phyloP scores from a whole-genome alignment of 2,329 filamentous ascomycete species.

The Leptodontidium sp. region DNA sequence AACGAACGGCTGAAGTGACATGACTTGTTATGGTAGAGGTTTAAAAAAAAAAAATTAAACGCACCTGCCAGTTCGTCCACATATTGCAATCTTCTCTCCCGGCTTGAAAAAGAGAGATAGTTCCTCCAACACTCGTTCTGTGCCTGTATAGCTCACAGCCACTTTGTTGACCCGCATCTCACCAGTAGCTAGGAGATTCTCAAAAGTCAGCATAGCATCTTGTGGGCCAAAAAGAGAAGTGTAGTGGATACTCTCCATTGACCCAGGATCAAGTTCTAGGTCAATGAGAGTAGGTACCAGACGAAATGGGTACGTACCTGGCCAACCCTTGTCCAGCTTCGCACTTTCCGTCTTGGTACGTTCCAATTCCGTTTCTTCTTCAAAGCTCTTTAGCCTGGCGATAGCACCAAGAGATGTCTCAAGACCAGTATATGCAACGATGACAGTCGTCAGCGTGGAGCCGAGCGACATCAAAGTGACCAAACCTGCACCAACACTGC shows the following conservation, averaged over 20 bases:
- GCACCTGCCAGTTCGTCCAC: not conserved
- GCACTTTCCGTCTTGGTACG: slow-evolving; percentile 9
- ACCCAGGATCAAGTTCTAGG: no score
- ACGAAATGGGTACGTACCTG: not conserved
- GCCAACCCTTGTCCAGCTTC: slow-evolving; percentile 17
- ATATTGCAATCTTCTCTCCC: not conserved
- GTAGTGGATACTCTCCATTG: no score
- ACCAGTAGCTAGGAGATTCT: no score
- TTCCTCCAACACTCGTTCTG: not conserved
- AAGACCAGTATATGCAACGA: slow-evolving; percentile 33
- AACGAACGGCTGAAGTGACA: no score
- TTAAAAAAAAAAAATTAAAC: not conserved
- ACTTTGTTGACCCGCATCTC: not conserved
- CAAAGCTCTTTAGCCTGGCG: slow-evolving; percentile 31
- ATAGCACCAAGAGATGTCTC: slow-evolving; percentile 40
- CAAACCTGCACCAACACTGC: slow-evolving; percentile 39
- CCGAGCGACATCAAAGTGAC: slow-evolving; percentile 41
- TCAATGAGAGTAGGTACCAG: no score
- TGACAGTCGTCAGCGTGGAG: slow-evolving; percentile 30
- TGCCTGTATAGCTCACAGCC: not conserved
- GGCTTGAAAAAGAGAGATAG: not conserved
- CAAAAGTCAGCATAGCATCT: no score
- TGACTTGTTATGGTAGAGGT: no score
- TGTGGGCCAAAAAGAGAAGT: no score
- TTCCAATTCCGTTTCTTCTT: slow-evolving; percentile 1